Base-by-base conservation (phyloP, 495 filamentous ascomycete genomes). In the Rhizodiscina lignyota region DNA sequence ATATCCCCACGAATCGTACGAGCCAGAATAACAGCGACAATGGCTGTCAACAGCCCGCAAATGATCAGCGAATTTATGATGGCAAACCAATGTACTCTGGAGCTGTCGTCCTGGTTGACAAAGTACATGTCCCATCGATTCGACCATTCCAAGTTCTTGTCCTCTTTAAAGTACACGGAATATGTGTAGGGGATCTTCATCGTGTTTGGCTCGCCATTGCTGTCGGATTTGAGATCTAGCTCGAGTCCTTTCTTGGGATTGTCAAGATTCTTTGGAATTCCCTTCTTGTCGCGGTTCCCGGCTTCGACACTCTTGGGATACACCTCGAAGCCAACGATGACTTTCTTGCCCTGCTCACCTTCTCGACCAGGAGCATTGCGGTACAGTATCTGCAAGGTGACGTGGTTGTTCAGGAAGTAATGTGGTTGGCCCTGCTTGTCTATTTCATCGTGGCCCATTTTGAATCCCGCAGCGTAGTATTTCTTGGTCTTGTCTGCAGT, bases 381-480 rank as follows among this genome's bases (percentile, higher is more conserved):
- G 61, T 82, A 91, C 35, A 83, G 76, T 40, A 94, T 76, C 10
- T 91, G 75, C 28, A 94, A 69, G 5, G 83, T 91, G 34, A 87
- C 73, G 55, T 94, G 86, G 47, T 94, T 94, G 56, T 94, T 83
- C 44, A 94, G 67, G 43, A 74, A 89, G 50, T 75, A 82, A 15
- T 70, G 67, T n/a, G 68, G 64, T 42, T 69, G 65, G 12, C 71
- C 77, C 5, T 67, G 70, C 23, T 52, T 56, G 2, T 67, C 54
- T 0, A 72, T 74, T 30, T 65, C 64, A 36, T 91, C 80, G 44
- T 77, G 83, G 1, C 86, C 86, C 20, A 94, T 58, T 59, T 93
- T 94, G 62, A 93, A 94, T n/a, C 86, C 86, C 11, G 86, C 75
- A 17, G 86, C 83, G 50, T 93, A 94, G 56, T 93, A 93, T 53